phyloP scores from a whole-genome alignment of 2,329 filamentous ascomycete species.

The Alternaria infectoria region DNA sequence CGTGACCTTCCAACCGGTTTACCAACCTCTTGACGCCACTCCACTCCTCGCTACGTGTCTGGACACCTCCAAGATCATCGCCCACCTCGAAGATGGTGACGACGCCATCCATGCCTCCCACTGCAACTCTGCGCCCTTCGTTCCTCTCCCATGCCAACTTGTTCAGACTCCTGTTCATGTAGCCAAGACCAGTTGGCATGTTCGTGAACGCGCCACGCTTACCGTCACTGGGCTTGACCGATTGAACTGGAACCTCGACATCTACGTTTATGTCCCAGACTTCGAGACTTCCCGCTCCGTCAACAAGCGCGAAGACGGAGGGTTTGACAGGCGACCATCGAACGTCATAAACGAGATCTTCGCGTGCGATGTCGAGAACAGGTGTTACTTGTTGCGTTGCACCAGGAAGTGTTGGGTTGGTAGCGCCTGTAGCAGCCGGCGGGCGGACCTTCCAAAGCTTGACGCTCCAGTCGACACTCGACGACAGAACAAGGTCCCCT shows the following conservation, averaged over 20 bases:
- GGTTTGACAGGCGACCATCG: slow-evolving; percentile 95
- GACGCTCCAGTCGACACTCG: slow-evolving; percentile 94
- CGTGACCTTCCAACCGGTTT: slow-evolving; percentile 67
- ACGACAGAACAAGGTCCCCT: slow-evolving; percentile 90
- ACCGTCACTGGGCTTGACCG: slow-evolving; percentile 71
- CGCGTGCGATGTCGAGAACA: slow-evolving; percentile 86
- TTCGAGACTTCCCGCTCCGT: slow-evolving; percentile 89
- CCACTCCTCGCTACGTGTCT: slow-evolving; percentile 91
- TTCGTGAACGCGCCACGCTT: slow-evolving; percentile 42
- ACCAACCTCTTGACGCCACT: slow-evolving; percentile 89
- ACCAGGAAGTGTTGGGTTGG: slow-evolving; percentile 49
- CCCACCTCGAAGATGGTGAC: slow-evolving; percentile 94
- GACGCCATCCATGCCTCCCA: slow-evolving; percentile 89
- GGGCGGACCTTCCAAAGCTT: slow-evolving; percentile 95
- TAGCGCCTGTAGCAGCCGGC: slow-evolving; percentile 68
- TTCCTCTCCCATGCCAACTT: slow-evolving; percentile 92
- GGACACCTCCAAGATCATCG: slow-evolving; percentile 79
- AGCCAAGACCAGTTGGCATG: slow-evolving; percentile 56
- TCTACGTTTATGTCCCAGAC: slow-evolving; percentile 94
- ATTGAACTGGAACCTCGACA: slow-evolving; percentile 87
- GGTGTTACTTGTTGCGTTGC: slow-evolving; percentile 66
- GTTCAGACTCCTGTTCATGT: slow-evolving; percentile 86
- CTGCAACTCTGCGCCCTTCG: slow-evolving; percentile 85
- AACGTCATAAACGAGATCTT: slow-evolving; percentile 96
- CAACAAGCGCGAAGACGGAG: slow-evolving; percentile 91